Base-by-base conservation (phyloP, 139 green algal species). In the Picochlorum sp. region DNA sequence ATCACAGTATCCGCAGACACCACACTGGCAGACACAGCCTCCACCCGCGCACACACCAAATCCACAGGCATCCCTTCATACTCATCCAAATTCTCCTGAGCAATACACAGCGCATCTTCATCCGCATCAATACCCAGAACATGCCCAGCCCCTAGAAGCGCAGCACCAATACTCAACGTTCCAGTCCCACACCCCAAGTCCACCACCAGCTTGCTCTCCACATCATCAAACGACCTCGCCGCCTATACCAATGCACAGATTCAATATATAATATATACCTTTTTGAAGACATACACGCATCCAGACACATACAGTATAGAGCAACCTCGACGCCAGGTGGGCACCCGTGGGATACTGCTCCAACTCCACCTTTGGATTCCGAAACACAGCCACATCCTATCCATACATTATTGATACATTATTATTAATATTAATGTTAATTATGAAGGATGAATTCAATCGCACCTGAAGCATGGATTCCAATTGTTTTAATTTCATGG, bases 281-380 rank as follows among this genome's bases (percentile, higher is more conserved):
- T 4, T 0, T 30, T 30, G 28, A 30, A 4, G 28, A 30, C 28
- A 30, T 30, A 30, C 28, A 30, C 28, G 4, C 28, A 30, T 7
- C 28, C 34, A 41, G 8, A 54, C 15, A 70, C 79, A 10, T 62
- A 89, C 85, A 45, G 77, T 87, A 66, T 85, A 91, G 4, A 97
- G 78, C 74, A 97, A 81, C 4, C 78, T 68, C 0, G 88, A 76
- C 3, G 91, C 91, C 1, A 97, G 71, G 50, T 96, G 74, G 4
- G 91, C 60, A 0, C 85, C 78, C 9, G 91, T 97, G 14, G 91
- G 81, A 70, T 97, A 97, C 82, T 97, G 91, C 77, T 97, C 91
- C 47, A 97, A 66, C 26, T 91, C 82, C 3, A 92, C 51, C 56
- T 95, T 95, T 41, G 88, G 86, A 0, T 69, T 18, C 4, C 60